phyloP scores from a whole-genome alignment of 306 rosid species.

The Luffa aegyptiaca region DNA sequence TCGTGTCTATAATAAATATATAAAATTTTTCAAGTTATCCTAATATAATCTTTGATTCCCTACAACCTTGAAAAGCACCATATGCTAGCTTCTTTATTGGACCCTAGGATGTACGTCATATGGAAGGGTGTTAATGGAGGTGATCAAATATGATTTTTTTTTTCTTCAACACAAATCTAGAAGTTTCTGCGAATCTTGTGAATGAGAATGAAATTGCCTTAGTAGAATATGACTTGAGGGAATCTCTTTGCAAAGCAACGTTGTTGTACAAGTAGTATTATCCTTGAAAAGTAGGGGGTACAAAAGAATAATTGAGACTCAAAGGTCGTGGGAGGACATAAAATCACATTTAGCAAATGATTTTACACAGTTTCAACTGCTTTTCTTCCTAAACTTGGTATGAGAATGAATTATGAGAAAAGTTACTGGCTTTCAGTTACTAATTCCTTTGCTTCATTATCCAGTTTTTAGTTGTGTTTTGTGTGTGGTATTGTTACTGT shows the following conservation, averaged over 20 bases:
- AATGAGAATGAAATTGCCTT: background rate
- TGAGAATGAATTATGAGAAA: background rate
- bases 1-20: background rate
- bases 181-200: background rate
- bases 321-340: background rate
- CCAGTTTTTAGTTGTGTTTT: background rate
- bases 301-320: background rate
- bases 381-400: background rate
- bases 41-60: background rate
- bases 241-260: background rate
- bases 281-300: background rate
- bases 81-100: background rate
- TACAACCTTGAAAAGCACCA: background rate
- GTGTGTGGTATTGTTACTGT: background rate
- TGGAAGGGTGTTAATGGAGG: background rate
- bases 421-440: background rate
- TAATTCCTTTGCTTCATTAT: background rate
- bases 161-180: background rate
- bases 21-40: background rate
- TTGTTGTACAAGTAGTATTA: background rate
- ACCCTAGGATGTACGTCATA: background rate
- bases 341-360: background rate
- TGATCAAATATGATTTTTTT: background rate
- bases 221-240: background rate
- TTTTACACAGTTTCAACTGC: background rate